Conservation (phyloP, 345 rosid genomes). For the Turnera subulata region DNA sequence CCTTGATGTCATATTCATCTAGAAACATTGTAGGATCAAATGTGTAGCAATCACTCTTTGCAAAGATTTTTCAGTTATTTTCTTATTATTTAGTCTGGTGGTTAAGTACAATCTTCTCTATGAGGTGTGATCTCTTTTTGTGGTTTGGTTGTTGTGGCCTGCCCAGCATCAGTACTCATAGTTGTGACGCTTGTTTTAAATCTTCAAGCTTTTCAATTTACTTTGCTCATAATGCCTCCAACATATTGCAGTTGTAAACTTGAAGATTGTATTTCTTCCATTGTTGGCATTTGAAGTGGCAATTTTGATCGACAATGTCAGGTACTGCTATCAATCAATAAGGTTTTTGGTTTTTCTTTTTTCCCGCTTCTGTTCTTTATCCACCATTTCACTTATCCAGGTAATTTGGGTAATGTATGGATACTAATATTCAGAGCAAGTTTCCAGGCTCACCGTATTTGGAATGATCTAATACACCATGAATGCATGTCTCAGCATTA, state of each 20-base stretch:
- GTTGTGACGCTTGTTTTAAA: too few relatives aligned
- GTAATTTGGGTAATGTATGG: slow-evolving; percentile 2
- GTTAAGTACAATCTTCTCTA: too few relatives aligned
- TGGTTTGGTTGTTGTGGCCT: too few relatives aligned
- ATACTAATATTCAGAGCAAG: too few relatives aligned
- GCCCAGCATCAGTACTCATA: too few relatives aligned
- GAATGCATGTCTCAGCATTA: too few relatives aligned
- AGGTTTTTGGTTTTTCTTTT: not conserved
- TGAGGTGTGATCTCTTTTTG: too few relatives aligned
- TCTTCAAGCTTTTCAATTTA: too few relatives aligned
- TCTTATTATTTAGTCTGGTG: too few relatives aligned
- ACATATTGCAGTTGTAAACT: slow-evolving; percentile 56
- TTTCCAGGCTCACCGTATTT: too few relatives aligned
- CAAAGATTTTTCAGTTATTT: not conserved
- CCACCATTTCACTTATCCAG: not conserved
- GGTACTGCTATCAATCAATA: slow-evolving; percentile 38
- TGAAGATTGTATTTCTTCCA: slow-evolving; percentile 82
- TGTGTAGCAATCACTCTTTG: not conserved
- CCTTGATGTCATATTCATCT: slow-evolving; percentile 9
- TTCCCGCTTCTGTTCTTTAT: not conserved
- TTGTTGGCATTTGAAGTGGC: slow-evolving; percentile 66
- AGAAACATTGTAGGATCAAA: not conserved
- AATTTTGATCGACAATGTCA: slow-evolving; percentile 77
- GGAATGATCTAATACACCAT: too few relatives aligned
- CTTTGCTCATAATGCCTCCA: too few relatives aligned